phyloP scores from a whole-genome alignment of 2,329 filamentous ascomycete genomes.

The Talaromyces rugulosus region DNA sequence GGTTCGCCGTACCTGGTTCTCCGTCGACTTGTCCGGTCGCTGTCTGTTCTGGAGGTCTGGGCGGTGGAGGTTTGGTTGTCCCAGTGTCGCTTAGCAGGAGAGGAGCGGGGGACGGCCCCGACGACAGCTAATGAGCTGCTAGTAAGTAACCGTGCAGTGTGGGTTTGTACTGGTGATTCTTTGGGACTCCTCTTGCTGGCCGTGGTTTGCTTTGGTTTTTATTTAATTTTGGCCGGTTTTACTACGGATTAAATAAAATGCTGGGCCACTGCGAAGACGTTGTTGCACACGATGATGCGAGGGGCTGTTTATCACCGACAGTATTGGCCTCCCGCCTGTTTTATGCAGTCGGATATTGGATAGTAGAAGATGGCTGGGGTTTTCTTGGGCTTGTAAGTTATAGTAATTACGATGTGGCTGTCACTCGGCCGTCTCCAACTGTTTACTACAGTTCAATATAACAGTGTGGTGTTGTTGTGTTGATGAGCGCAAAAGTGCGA shows the following conservation, averaged over 20 bases:
- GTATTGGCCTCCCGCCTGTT: too few species aligned
- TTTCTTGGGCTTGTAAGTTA: background rate
- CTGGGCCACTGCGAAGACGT: background rate
- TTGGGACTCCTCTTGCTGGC: too few species aligned
- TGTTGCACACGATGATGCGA: background rate
- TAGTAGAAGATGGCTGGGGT: background rate
- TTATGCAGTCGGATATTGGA: background rate
- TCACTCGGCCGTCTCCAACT: background rate
- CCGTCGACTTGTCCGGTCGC: slow-evolving; percentile 18
- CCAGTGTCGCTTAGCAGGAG: slow-evolving; percentile 40
- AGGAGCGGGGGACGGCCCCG: slow-evolving; percentile 26
- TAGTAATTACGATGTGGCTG: background rate
- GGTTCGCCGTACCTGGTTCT: slow-evolving; percentile 13
- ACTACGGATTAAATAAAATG: background rate
- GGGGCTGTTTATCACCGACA: background rate
- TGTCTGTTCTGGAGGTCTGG: slow-evolving; percentile 16
- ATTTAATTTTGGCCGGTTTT: background rate
- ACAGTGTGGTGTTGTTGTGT: background rate
- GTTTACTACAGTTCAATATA: background rate
- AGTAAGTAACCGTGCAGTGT: background rate
- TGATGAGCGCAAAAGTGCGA: background rate
- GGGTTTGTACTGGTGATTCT: background rate
- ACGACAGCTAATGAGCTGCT: slow-evolving; percentile 2
- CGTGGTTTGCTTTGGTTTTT: background rate
- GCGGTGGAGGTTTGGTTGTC: slow-evolving; percentile 18